phyloP scores from a whole-genome alignment of 2,329 filamentous ascomycete genomes.

The Dryadomyces quercus-mongolicae region DNA sequence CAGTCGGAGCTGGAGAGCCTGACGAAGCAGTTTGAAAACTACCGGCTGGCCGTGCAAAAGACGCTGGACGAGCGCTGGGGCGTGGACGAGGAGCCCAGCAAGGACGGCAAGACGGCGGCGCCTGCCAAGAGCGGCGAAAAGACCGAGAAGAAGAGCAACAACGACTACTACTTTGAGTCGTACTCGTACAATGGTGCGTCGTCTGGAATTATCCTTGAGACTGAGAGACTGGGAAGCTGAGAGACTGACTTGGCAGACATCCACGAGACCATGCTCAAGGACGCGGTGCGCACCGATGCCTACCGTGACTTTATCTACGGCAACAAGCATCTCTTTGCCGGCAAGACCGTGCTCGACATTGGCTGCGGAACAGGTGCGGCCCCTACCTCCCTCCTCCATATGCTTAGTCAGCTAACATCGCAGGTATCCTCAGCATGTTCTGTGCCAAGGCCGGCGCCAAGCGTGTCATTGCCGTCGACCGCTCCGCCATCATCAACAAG shows the following conservation, averaged over 20 bases:
- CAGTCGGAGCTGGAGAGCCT: slow-evolving; percentile 49
- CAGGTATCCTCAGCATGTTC: slow-evolving; percentile 83
- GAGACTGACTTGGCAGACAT: slow-evolving; percentile 63
- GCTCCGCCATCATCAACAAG: slow-evolving; percentile 79
- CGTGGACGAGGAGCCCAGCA: slow-evolving; percentile 32
- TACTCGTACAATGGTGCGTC: slow-evolving; percentile 46
- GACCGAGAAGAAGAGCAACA: slow-evolving; percentile 18
- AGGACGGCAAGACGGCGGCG: slow-evolving; percentile 15
- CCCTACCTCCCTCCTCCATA: slow-evolving; percentile 9
- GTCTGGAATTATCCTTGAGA: too few species aligned
- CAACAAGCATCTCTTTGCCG: slow-evolving; percentile 76
- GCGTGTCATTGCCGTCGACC: slow-evolving; percentile 82
- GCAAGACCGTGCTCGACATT: slow-evolving; percentile 81
- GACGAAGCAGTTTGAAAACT: slow-evolving; percentile 50
- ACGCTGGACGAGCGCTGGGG: slow-evolving; percentile 56
- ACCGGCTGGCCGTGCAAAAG: slow-evolving; percentile 51
- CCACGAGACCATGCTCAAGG: slow-evolving; percentile 92
- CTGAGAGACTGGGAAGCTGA: background rate
- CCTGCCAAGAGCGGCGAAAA: too few species aligned
- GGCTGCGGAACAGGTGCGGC: slow-evolving; percentile 59
- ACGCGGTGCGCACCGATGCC: slow-evolving; percentile 73
- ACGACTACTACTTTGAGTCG: slow-evolving; percentile 46
- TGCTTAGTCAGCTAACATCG: background rate
- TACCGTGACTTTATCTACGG: slow-evolving; percentile 94
- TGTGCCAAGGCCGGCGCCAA: slow-evolving; percentile 81